Evolutionary conservation across 2,329 filamentous ascomycete species (phyloP), one percentile per base, ranked within the genome.

Genomic region (Magnaporthales sp.): DNA sequence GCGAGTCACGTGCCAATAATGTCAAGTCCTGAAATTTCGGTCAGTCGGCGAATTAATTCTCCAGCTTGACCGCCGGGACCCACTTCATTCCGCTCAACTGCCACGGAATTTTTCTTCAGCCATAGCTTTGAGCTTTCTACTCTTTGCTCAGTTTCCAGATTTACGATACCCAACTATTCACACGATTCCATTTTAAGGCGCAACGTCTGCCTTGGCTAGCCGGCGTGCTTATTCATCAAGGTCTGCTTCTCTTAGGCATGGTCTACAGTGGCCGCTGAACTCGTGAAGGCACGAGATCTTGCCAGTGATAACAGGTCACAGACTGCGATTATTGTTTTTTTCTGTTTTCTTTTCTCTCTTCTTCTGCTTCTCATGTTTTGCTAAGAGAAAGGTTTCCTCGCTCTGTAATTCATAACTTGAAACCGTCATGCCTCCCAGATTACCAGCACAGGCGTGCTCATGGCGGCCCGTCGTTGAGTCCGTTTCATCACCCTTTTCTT

Each of bases 351-450:
- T 27, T 15, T 58, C 54, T 58, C 24, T 58, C 13, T 26, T 13
- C n/a, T n/a, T n/a, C n/a, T n/a, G n/a, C n/a, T n/a, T n/a, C n/a
- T n/a, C n/a, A n/a, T n/a, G n/a, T n/a, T n/a, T n/a, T n/a, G n/a
- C n/a, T 10, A 84, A 81, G 74, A 83, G 83, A 73, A 79, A 76
- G 63, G 77, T 80, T 13, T 70, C 78, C 24, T 77, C 78, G 4
- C 72, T 78, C 66, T 75, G 77, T 10, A 71, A 74, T 15, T 19
- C 51, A 56, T 8, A 38, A 54, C 26, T 5, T 32, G 19, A 38
- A 32, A 19, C 19, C 67, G 72, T 58, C 66, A 77, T 77, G 76
- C 72, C 75, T 68, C 75, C 75, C 63, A 73, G 74, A 73, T 66
- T 77, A 68, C 70, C 72, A 68, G 67, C 69, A 67, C 67, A 73